Evolutionary conservation across 192 early-diverging fungal genomes (phyloP), one percentile per base, ranked within the genome.

Genomic region (Coemansia sp.): DNA sequence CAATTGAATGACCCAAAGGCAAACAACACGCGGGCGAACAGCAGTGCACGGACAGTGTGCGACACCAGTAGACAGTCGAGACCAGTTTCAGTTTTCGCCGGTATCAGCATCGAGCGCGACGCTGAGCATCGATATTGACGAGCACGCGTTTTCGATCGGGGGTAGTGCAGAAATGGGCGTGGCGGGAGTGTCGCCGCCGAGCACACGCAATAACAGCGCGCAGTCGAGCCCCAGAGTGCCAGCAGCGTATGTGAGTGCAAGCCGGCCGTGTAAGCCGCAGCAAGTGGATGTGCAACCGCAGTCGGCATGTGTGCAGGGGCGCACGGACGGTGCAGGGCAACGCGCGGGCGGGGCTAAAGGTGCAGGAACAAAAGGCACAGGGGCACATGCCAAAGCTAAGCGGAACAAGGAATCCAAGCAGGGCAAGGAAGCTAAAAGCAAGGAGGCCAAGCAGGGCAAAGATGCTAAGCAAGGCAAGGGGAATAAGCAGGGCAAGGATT

Each of bases 161-260:
- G 3, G 8, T 36, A 18, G 47, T 17, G 60, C 21, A 23, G 49
- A 36, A 21, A 52, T 61, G 61, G 65, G 52, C 12, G 34, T 68
- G 37, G 61, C 49, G 5, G 65, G 61, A 31, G 31, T 71, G 0
- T 73, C 71, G 26, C 71, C 64, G 14, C 61, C 65, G 15, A 48
- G 42, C 40, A 70, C 71, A 1, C 65, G 61, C 12, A 61, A 66
- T 34, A 74, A 42, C 60, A 78, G 76, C 57, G 58, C 66, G 3
- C 67, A 68, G 21, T 61, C 61, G 47, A 79, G 68, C 55, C 61
- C 76, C n/a, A 60, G 47, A 25, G 26, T 59, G 6, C 66, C 40
- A 26, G n/a, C 56, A 44, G 59, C 21, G 25, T n/a, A 59, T 17
- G 46, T 36, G 11, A 17, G 14, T 23, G 20, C 20, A 21, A 12